These are phyloP conservation scores for Cercospora sp. DNA, from an alignment of 2,329 filamentous ascomycete species.

Conservation along the genomic window DNA sequence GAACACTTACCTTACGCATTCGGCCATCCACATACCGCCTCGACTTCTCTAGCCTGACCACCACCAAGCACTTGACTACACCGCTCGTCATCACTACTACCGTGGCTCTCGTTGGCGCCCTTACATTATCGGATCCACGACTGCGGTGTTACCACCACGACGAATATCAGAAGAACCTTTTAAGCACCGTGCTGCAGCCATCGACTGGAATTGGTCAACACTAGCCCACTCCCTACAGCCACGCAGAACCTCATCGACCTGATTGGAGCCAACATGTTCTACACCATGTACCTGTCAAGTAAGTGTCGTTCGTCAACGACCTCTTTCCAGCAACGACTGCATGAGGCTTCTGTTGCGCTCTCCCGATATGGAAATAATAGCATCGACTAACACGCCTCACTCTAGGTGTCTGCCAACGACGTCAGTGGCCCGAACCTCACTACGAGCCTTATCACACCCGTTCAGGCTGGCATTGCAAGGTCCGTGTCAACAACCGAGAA, in stretches of 20 bases:
- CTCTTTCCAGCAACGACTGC: slow-evolving; percentile 17
- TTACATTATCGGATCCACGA: slow-evolving; percentile 20
- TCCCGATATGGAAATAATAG: slow-evolving; percentile 15
- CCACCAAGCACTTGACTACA: slow-evolving; percentile 12
- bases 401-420: slow-evolving; percentile 86
- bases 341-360: slow-evolving; percentile 27
- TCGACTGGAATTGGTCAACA: slow-evolving; percentile 29
- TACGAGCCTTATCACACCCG: slow-evolving; percentile 79
- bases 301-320: slow-evolving; percentile 43
- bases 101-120: slow-evolving; percentile 22
- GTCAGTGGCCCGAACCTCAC: slow-evolving; percentile 86
- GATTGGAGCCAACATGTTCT: slow-evolving; percentile 40
- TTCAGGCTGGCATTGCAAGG: slow-evolving; percentile 82
- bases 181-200: slow-evolving; percentile 35
- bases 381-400: slow-evolving; percentile 10
- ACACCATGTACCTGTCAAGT: slow-evolving; percentile 59
- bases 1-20: slow-evolving; percentile 24
- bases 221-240: slow-evolving; percentile 26
- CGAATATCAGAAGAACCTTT: slow-evolving; percentile 23
- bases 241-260: slow-evolving; percentile 19
- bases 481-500: slow-evolving; percentile 93
- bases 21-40: slow-evolving; percentile 28
- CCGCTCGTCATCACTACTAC: slow-evolving; percentile 16
- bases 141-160: slow-evolving; percentile 35
- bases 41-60: slow-evolving; percentile 18